These are phyloP conservation scores for Phytophthora citrophthora DNA, from an alignment of 352 stramenopile species.

Conservation along the genomic window DNA sequence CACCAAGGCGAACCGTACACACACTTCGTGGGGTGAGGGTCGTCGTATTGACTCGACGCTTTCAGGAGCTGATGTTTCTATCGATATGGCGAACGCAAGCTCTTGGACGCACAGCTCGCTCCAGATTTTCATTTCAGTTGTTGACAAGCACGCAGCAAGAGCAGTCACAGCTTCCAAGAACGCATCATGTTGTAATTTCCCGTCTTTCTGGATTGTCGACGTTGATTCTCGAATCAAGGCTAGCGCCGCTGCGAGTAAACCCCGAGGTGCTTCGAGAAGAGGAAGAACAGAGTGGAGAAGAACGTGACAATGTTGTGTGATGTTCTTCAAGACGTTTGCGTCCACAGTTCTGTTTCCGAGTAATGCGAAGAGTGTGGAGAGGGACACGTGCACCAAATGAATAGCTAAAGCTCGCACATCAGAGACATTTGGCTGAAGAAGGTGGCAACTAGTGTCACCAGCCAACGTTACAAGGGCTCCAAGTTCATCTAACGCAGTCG, in stretches of 20 bases:
- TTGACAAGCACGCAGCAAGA: constrained; percentile 42
- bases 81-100: constrained; percentile 50
- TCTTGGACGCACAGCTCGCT: constrained; percentile 68
- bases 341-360: constrained; percentile 15
- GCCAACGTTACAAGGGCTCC: constrained; percentile 33
- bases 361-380: constrained; percentile 29
- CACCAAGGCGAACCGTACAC: constrained; percentile 62
- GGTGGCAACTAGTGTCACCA: constrained; percentile 32
- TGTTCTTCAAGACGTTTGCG: constrained; percentile 24
- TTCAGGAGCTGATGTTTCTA: constrained; percentile 6
- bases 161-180: constrained; percentile 26
- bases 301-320: constrained; percentile 53
- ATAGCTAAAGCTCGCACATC: constrained; percentile 25
- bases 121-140: constrained; percentile 44
- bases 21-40: constrained; percentile 29
- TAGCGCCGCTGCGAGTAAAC: constrained; percentile 18
- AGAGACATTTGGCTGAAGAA: constrained; percentile 16
- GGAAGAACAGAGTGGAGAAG: constrained; percentile 54
- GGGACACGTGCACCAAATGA: constrained; percentile 33
- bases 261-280: constrained; percentile 35
- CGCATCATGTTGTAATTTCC: constrained; percentile 1
- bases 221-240: constrained; percentile 23
- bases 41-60: constrained; percentile 5
- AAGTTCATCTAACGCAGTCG: constrained; percentile 22
- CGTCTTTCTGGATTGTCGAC: background rate